Evolutionary conservation across 2,329 filamentous ascomycete genomes (phyloP), one percentile per base, ranked within the genome.

Genomic region (Aureobasidium sp.): DNA sequence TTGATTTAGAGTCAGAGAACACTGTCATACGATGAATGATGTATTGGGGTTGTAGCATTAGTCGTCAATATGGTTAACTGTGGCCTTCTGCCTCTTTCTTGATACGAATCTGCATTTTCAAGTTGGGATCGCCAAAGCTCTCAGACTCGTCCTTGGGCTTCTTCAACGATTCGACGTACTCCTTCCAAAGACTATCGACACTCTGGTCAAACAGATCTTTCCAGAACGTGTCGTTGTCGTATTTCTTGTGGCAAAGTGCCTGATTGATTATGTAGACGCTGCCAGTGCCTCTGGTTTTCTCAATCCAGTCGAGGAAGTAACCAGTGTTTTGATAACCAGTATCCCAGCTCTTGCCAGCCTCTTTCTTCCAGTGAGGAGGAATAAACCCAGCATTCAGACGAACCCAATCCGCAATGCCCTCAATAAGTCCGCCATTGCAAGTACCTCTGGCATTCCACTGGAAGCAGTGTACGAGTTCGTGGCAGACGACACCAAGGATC

Each of bases 401-500:
- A 27, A 97, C 92, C 84, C 90, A 97, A 75, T 97, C 94, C 24
- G 93, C 93, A 59, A 97, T 85, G 0, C 93, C 93, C 75, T 97
- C 93, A 62, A 96, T 87, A 51, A 97, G 75, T 0, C 94, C 94
- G 0, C 87, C 87, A 2, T 77, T 74, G 47, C 85, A 77, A 5
- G 75, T 76, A 0, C 77, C 79, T 10, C 74, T 77, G 1, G 81
- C 88, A 68, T 90, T 87, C 75, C 90, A 88, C 74, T 97, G 93
- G 76, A 89, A 95, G 76, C 92, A 97, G 77, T 97, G 94, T 15
- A 97, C 93, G 65, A 97, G 87, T 76, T 97, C 93, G 72, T 97
- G 93, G 1, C 89, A 88, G 24, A 97, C 74, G 0, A 97, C 92
- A 44, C 94, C 94, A 20, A 84, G 77, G 63, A 97, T 85, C 76